A percentile compares a stretch with the other conserved stretches of the same genome.
phyloP scores from a whole-genome alignment of 2,329 filamentous ascomycete genomes.

The Polychaeton citri region DNA sequence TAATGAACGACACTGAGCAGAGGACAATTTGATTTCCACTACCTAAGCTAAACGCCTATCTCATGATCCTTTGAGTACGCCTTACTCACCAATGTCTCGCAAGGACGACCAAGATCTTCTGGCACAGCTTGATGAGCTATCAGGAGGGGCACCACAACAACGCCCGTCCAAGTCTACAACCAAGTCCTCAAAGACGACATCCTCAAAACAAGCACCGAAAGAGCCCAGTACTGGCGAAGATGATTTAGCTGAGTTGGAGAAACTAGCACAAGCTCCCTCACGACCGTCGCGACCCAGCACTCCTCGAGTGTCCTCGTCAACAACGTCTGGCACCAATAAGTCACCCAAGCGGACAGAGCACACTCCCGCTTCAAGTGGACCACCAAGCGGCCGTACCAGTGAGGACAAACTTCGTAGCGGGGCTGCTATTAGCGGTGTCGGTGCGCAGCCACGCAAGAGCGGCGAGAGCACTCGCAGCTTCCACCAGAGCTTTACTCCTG shows the following conservation, averaged over 20 bases:
- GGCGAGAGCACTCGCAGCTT: constrained; percentile 62
- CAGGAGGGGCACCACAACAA: constrained; percentile 22
- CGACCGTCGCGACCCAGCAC: constrained; percentile 65
- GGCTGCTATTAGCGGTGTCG: constrained; percentile 6
- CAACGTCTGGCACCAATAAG: constrained; percentile 25
- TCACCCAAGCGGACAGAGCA: constrained; percentile 25
- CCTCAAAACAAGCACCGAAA: constrained; percentile 31
- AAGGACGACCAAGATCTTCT: constrained; percentile 29
- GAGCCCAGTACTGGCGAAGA: constrained; percentile 45
- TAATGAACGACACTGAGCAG: too few species aligned
- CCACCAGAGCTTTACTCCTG: constrained; percentile 59
- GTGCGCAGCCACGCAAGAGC: constrained; percentile 49
- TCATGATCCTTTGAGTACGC: too few species aligned
- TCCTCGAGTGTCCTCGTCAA: constrained; percentile 48
- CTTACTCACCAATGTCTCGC: constrained; percentile 3
- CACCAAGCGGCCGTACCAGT: constrained; percentile 40
- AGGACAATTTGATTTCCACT: too few species aligned
- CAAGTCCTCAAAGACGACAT: constrained; percentile 19
- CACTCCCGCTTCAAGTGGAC: constrained; percentile 38
- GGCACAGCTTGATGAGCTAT: constrained; percentile 33
- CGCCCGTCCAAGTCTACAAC: constrained; percentile 36
- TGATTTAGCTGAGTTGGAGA: constrained; percentile 73
- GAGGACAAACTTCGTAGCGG: constrained; percentile 45
- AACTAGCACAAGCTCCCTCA: constrained; percentile 49
- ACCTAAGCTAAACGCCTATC: too few species aligned